Base-by-base conservation (phyloP, 805 yeast species). In the Sungouiozyma ichnusensis region DNA sequence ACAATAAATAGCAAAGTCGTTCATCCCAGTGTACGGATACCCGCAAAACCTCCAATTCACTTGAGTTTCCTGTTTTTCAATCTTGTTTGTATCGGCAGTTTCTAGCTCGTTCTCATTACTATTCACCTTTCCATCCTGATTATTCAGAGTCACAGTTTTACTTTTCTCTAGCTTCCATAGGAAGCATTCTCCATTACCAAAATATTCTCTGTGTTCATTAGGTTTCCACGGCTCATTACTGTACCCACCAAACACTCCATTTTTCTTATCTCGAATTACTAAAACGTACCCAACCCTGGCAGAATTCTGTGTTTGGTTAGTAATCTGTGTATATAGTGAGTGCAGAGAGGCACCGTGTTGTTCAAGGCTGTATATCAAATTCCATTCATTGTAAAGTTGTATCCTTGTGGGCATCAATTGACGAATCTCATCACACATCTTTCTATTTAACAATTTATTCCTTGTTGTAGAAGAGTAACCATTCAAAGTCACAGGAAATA, bases 151-250 rank as follows among this genome's bases (percentile, higher is more conserved):
- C 39, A 62, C 58, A 24, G 61, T 63, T 11, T 32, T 32, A 5
- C 69, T 68, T 24, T 57, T 62, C 47, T 76, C 83, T n/a, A 74
- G 55, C 49, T 80, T 83, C 95, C 96, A 90, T 17, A 90, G 68
- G 53, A 92, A 88, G 56, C 97, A 87, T 60, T 90, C 96, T 1
- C 97, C 96, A 63, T 88, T 88, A 1, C 98, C 98, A 52, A 80
- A 83, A 63, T 79, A 90, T 44, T 85, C 70, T 52, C 76, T 76
- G 38, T 74, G 74, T 39, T 85, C 94, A 44, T 79, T 73, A 1
- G 87, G 81, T 44, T 74, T 77, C 44, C 84, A 70, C 42, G 73
- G 68, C 50, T 85, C 95, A 58, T 86, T 86, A 38, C 79, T 50
- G 58, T 76, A 88, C 13, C 85, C 81, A 0, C 97, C 97, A 65